Percentiles rank a stretch among this genome's conserved stretches.
These are phyloP conservation scores for Pestalotiopsis fici DNA, from an alignment of 2,329 filamentous ascomycete species.

Conservation along the genomic window DNA sequence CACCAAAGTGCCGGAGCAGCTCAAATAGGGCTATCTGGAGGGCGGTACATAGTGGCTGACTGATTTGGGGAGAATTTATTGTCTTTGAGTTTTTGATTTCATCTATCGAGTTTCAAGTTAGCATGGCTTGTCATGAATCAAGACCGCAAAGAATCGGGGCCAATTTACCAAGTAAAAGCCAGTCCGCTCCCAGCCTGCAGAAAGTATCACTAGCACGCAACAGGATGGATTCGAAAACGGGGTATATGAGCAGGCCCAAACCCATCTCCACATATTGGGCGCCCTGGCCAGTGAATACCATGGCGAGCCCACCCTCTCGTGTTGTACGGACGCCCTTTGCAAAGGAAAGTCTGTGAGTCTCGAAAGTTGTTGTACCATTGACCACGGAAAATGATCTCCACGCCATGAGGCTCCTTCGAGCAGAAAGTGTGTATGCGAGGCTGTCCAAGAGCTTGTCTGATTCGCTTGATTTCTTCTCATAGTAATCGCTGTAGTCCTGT, in stretches of 20 bases:
- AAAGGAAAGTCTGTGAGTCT: neutral
- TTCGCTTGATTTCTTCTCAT: constrained; percentile 13
- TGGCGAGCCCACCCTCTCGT: constrained; percentile 4
- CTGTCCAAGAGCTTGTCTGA: constrained; percentile 15
- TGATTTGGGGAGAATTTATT: constrained; percentile 14
- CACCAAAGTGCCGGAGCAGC: constrained; percentile 27
- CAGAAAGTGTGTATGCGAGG: constrained; percentile 27
- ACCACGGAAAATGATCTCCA: constrained; percentile 26
- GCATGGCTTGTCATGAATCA: neutral
- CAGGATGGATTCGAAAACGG: constrained; percentile 18
- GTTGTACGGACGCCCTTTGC: neutral
- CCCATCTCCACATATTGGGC: constrained; percentile 38
- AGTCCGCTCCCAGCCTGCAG: constrained; percentile 9
- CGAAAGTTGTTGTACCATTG: neutral
- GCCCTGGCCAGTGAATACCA: constrained; percentile 39
- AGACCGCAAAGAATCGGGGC: neutral
- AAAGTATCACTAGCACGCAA: constrained; percentile 10
- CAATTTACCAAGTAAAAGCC: constrained; percentile 14
- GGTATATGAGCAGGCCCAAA: constrained; percentile 23
- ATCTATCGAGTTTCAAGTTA: neutral
- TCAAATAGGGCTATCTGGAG: constrained; percentile 43
- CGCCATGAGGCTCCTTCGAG: constrained; percentile 24
- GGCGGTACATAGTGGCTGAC: constrained; percentile 42
- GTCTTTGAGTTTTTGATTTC: neutral
- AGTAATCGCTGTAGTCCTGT: constrained; percentile 24